These are phyloP conservation scores for Coemansia aciculifera DNA, from an alignment of 192 early-diverging fungal species.

Conservation along the genomic window DNA sequence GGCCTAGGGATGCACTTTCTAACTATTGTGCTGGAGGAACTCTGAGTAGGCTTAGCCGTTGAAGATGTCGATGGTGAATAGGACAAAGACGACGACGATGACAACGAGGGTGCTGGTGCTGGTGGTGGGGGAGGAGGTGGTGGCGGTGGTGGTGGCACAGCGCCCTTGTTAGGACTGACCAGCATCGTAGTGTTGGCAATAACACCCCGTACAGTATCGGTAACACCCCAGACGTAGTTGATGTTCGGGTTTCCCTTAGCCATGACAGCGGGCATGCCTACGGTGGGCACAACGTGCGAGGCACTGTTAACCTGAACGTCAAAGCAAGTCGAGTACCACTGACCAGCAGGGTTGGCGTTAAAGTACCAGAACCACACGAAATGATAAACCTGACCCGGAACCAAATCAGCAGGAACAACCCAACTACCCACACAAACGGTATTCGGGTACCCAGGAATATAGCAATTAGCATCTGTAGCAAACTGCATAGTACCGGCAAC, in stretches of 20 bases:
- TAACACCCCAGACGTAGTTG: conserved; percentile 30
- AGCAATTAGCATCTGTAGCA: conserved; percentile 54
- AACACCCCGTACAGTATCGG: conserved; percentile 6
- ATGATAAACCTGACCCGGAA: conserved; percentile 52
- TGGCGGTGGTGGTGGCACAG: background rate
- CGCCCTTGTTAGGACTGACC: conserved; percentile 5
- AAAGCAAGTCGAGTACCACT: conserved; percentile 68
- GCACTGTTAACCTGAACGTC: conserved; percentile 42
- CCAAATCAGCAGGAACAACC: conserved; percentile 54
- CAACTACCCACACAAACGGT: conserved; percentile 56
- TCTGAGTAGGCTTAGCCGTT: background rate
- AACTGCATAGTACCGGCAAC: conserved; percentile 52
- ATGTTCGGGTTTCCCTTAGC: conserved; percentile 17
- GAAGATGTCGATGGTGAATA: background rate
- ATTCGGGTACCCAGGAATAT: conserved; percentile 41
- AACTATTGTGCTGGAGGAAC: background rate
- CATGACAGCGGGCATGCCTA: conserved; percentile 14
- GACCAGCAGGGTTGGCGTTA: conserved; percentile 59
- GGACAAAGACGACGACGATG: background rate
- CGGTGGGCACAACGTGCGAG: conserved; percentile 24
- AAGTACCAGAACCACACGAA: conserved; percentile 68
- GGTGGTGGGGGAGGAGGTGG: background rate
- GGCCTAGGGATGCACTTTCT: conserved; percentile 8
- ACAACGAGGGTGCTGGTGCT: background rate
- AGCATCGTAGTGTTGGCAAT: conserved; percentile 23